These are phyloP conservation scores for Coniochaeta sp. DNA, from an alignment of 2,329 filamentous ascomycete species.

Conservation along the genomic window DNA sequence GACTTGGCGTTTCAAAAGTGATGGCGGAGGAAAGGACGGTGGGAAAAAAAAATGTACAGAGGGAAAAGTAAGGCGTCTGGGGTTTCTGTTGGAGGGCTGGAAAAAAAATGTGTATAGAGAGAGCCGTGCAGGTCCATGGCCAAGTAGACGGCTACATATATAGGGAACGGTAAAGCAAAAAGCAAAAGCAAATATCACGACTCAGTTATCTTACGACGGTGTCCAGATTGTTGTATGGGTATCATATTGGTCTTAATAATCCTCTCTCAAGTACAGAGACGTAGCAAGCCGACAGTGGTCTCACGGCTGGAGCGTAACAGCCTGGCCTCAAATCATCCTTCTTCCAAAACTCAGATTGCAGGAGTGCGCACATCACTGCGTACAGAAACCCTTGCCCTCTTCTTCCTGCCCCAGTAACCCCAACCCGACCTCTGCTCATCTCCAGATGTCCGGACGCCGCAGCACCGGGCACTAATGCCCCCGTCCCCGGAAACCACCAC, in stretches of 20 bases:
- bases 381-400: no score
- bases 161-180: no score
- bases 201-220: background rate
- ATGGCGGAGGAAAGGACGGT: background rate
- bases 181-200: background rate
- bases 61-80: background rate
- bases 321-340: no score
- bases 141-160: background rate
- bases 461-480: background rate
- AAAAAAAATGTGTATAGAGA: background rate
- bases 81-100: background rate
- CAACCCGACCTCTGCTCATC: no score
- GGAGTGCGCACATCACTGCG: no score
- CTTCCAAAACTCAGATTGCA: no score
- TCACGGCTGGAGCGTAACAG: no score
- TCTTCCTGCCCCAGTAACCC: no score
- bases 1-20: conserved; percentile 23
- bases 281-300: no score
- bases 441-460: no score
- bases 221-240: background rate
- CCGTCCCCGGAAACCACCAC: conserved; percentile 3
- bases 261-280: background rate
- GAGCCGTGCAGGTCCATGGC: background rate
- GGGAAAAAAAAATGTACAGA: background rate
- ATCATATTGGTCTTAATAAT: background rate